Evolutionary conservation across 352 stramenopile species (phyloP), one percentile per base, ranked within the genome.

Genomic region (Globisporangium nodosum): DNA sequence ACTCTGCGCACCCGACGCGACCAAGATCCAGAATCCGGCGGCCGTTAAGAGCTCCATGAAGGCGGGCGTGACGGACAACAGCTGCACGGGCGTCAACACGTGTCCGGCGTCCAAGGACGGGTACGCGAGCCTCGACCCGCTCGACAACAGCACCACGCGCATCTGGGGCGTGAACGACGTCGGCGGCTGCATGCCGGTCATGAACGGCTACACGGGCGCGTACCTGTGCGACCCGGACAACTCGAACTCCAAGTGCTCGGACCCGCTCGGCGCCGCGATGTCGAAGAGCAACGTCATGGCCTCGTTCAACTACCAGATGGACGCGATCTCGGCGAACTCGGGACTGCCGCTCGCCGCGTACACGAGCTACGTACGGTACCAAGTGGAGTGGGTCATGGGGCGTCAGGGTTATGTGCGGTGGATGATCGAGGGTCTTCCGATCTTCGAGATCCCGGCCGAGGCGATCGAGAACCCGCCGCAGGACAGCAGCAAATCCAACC

Each of bases 291-390:
- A 35, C 53, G 13, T 45, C 63, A 40, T 71, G 42, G 70, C 70
- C 43, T 42, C 73, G 30, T 91, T 89, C 48, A 59, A 57, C 37
- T 91, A 91, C 56, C 83, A 98, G 61, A 96, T 97, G 60, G 96
- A 99, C 70, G 94, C 93, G 8, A 89, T 98, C 27, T 97, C 91
- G 18, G 82, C 87, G 30, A 96, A 97, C 65, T 94, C 33, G 5
- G 33, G 33, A 11, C 33, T 89, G 70, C 77, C 84, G 9, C 53
- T 87, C 5, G 71, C 52, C 5, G 96, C 72, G 53, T 96, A 96
- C 78, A 78, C 68, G 58, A 92, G 75, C 53, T 97, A 77, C 64
- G 42, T 87, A n/a, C 65, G 73, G 49, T 91, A 89, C 54, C 77
- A 88, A 45, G 47, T 89, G 27, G 78, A 91, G 52, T 91, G 81